Evolutionary conservation across 306 rosid species (phyloP), one percentile per base, ranked within the genome.

Genomic region (Carpinus viminea): DNA sequence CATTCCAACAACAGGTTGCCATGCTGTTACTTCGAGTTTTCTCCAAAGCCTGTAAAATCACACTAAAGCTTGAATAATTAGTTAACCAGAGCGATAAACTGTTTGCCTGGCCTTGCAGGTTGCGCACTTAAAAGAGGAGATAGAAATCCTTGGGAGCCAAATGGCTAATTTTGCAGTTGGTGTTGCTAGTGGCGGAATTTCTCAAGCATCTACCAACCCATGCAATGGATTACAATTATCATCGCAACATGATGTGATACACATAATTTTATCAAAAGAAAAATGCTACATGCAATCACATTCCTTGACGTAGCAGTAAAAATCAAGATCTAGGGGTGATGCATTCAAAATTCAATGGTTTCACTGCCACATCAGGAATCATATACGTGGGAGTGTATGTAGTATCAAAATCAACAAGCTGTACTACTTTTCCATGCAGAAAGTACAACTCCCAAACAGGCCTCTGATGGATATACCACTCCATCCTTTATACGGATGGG

Each of bases 51-150:
- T 62, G 61, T 48, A 53, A 73, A 36, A 75, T 78, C 70, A 52
- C 57, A 43, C 52, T 45, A 52, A 38, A 28, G 7, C 61, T 70
- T 55, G 28, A 24, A 54, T 45, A 0, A 47, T 43, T 47, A 8
- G 47, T 38, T 66, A 52, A 76, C 53, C 61, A 10, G 26, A 72
- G 18, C 8, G 17, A 31, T 18, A 46, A 54, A 28, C 47, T 16
- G 73, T 75, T 46, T 11, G 55, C 26, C 72, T 71, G 60, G 2
- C 20, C 51, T 53, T 64, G 88, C 69, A 95, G 99, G 87, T 95
- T 47, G 92, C 85, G 0, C 86, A 83, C 89, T 91, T 95, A 78
- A 97, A 93, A 74, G 92, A 90, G 86, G 98, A 95, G 91, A 91
- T 95, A 66, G 94, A 89, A 73, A 80, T 85, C 76, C 86, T 95